phyloP scores from a whole-genome alignment of 1,139 yeast genomes.

The Kodamaea arcana region DNA sequence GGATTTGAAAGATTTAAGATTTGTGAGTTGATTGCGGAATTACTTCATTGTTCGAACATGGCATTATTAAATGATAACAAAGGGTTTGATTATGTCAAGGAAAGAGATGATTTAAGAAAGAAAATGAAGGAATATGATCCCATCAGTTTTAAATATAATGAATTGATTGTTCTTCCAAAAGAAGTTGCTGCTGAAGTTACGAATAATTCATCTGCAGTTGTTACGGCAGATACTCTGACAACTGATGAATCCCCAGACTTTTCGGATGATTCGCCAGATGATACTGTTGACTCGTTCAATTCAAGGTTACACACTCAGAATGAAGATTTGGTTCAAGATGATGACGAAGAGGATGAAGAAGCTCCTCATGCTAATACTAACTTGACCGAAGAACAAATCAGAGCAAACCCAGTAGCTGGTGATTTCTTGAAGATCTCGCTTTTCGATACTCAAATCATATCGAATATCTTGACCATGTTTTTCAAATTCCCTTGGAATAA shows the following conservation, averaged over 20 bases:
- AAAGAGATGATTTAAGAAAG: constrained; percentile 66
- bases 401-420: constrained; percentile 80
- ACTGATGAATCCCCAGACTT: constrained; percentile 8
- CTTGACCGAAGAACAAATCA: constrained; percentile 52
- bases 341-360: constrained; percentile 31
- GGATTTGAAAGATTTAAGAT: constrained; percentile 95
- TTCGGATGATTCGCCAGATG: constrained; percentile 31
- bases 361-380: constrained; percentile 53
- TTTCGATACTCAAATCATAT: constrained; percentile 75
- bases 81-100: constrained; percentile 73
- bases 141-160: constrained; percentile 46
- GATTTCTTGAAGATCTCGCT: constrained; percentile 83
- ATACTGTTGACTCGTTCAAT: constrained; percentile 48
- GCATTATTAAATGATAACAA: constrained; percentile 80
- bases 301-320: constrained; percentile 18
- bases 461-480: constrained; percentile 76
- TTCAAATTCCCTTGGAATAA: constrained; percentile 97
- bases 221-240: constrained; percentile 8
- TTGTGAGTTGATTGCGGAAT: constrained; percentile 91
- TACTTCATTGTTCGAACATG: constrained; percentile 96
- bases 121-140: constrained; percentile 46
- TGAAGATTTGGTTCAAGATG: constrained; percentile 20
- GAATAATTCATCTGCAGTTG: constrained; percentile 9
- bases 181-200: constrained; percentile 9
- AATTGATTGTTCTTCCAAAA: constrained; percentile 37